Conservation (phyloP, 1,284 basidiomycete genomes). For the Cryptococcus jaspeensis region DNA sequence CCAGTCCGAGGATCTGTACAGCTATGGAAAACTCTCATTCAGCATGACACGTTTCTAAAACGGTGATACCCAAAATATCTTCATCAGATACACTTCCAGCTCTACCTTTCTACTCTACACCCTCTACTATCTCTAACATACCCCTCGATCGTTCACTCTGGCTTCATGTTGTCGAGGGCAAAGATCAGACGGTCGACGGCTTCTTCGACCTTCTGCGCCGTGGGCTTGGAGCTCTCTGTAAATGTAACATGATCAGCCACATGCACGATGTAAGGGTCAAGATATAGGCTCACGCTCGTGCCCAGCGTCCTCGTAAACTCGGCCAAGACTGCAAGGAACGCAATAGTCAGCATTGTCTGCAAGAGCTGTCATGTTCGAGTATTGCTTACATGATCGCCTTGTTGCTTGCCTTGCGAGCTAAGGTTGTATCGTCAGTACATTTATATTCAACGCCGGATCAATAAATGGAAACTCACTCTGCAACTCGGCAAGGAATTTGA, state of each 20-base stretch:
- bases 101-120: no score
- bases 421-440: background rate
- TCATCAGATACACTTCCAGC: no score
- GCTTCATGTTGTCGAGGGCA: conserved; percentile 8
- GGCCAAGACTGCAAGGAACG: background rate
- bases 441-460: no score
- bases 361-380: no score
- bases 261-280: background rate
- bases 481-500: conserved; percentile 20
- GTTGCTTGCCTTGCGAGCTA: background rate
- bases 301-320: conserved; percentile 18
- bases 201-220: conserved; percentile 18
- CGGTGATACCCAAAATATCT: no score
- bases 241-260: background rate
- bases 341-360: no score
- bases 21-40: no score
- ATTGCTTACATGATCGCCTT: background rate
- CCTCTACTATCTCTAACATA: no score
- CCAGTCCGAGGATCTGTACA: no score
- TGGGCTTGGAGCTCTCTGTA: conserved; percentile 6
- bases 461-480: conserved; percentile 13
- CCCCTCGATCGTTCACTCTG: background rate
- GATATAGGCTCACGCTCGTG: conserved; percentile 14
- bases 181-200: conserved; percentile 19
- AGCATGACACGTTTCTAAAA: no score